Base-by-base conservation (phyloP, 2,329 filamentous ascomycete genomes). In the Monosporascus ibericus region DNA sequence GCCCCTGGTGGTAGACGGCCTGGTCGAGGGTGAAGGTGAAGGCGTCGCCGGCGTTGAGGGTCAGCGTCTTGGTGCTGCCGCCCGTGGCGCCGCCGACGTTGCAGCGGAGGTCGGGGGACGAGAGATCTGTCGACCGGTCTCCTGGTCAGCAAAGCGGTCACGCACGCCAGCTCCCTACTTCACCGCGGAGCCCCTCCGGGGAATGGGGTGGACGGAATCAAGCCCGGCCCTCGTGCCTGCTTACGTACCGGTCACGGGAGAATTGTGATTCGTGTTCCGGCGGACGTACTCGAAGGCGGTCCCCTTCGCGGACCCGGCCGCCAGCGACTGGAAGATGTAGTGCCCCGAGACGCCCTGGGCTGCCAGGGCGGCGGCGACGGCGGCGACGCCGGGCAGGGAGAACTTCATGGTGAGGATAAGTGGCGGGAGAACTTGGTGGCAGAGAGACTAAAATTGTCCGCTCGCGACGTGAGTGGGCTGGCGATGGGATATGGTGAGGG, bases 221-320 rank as follows among this genome's bases (percentile, higher is more conserved):
- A 14, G 18, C 5, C 18, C 14, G n/a, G 2, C 15, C 9, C 14
- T 9, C 14, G 20, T 22, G n/a, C 22, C 27, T 5, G 9, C 15
- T 25, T 9, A 54, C 52, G 44, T 50, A 65, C 65, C 65, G 11
- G 70, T 73, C 6, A 76, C 74, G 7, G 73, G 74, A 9, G 71
- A 75, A 66, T 77, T 76, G 58, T 72, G 66, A 69, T 76, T 78
- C 49, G 66, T 72, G 66, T 76, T 76, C 49, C 65, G 66, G 25
- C 75, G 70, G 54, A 77, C 64, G 58, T 68, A 68, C 53, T 72
- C 61, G 55, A 68, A 73, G 6, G 64, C 52, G 40, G 55, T 57
- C 37, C 64, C 69, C 57, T 68, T 68, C 18, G 58, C 58, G 17
- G 60, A 61, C 5, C 68, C 71, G 48, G 67, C 63, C 8, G 60